Conservation (phyloP, 768 basidiomycete genomes). For the Russula compacta region DNA sequence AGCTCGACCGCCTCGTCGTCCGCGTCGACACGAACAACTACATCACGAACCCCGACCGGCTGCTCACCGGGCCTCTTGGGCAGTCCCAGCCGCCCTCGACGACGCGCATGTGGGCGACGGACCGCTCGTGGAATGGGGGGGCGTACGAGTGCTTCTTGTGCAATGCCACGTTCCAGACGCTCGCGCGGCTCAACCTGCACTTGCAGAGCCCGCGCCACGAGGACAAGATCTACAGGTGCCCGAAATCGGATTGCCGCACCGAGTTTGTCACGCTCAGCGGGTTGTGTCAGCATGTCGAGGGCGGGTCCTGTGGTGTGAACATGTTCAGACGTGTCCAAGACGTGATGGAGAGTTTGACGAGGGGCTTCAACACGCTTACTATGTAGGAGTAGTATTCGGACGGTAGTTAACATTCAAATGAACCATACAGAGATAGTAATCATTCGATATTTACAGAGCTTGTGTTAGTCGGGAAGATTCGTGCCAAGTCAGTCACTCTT, state of each 20-base stretch:
- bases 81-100: background rate
- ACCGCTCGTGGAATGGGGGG: constrained; percentile 33
- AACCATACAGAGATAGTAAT: too few species aligned
- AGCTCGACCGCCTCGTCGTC: constrained; percentile 13
- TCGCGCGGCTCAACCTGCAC: constrained; percentile 49
- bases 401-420: background rate
- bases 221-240: constrained; percentile 10
- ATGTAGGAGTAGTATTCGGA: background rate
- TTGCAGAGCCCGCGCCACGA: constrained; percentile 42
- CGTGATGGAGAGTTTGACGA: constrained; percentile 3
- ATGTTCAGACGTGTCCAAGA: constrained; percentile 6
- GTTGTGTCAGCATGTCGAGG: constrained; percentile 11
- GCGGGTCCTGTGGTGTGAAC: constrained; percentile 7
- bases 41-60: background rate
- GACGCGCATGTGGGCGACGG: constrained; percentile 26
- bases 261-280: constrained; percentile 8
- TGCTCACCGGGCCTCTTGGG: background rate
- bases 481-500: too few species aligned
- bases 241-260: background rate
- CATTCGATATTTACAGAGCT: too few species aligned
- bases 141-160: constrained; percentile 61
- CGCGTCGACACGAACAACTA: background rate
- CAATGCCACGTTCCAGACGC: constrained; percentile 32
- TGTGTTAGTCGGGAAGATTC: too few species aligned
- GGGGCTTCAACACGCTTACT: background rate